These are phyloP conservation scores for Nothopassalora personata DNA, from an alignment of 2,329 filamentous ascomycete genomes.

Conservation along the genomic window DNA sequence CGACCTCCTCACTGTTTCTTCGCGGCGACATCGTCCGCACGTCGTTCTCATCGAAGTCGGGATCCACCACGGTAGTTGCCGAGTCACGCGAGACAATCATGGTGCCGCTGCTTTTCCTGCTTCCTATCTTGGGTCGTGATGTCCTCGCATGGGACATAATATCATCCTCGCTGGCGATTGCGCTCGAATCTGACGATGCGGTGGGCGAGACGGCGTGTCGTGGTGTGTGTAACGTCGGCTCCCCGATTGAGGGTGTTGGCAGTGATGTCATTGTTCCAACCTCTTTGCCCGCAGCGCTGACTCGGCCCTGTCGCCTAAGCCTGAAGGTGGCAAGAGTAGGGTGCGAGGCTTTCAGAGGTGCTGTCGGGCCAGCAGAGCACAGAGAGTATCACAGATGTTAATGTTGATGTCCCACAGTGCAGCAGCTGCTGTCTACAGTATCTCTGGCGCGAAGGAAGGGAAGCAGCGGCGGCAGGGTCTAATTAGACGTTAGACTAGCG, in stretches of 20 bases:
- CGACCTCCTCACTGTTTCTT: constrained; percentile 83
- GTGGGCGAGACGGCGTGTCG: constrained; percentile 15
- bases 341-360: neutral
- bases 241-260: constrained; percentile 21
- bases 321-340: neutral
- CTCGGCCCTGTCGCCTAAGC: neutral
- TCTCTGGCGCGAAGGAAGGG: neutral
- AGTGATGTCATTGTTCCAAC: constrained; percentile 20
- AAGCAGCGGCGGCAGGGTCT: constrained; percentile 3
- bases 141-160: constrained; percentile 16
- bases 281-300: neutral
- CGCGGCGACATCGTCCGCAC: constrained; percentile 92
- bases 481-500: constrained; percentile 4
- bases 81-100: constrained; percentile 65
- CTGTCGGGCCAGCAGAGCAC: neutral
- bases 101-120: constrained; percentile 71
- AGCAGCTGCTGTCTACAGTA: neutral
- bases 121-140: constrained; percentile 60
- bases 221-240: constrained; percentile 14
- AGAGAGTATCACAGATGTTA: neutral
- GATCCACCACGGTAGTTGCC: constrained; percentile 58
- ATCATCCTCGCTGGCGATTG: constrained; percentile 31
- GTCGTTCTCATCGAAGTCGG: constrained; percentile 69
- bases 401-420: neutral
- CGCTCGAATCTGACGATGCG: constrained; percentile 28